These are phyloP conservation scores for Citrus mangshanensis DNA, from an alignment of 345 rosid species.

Conservation along the genomic window DNA sequence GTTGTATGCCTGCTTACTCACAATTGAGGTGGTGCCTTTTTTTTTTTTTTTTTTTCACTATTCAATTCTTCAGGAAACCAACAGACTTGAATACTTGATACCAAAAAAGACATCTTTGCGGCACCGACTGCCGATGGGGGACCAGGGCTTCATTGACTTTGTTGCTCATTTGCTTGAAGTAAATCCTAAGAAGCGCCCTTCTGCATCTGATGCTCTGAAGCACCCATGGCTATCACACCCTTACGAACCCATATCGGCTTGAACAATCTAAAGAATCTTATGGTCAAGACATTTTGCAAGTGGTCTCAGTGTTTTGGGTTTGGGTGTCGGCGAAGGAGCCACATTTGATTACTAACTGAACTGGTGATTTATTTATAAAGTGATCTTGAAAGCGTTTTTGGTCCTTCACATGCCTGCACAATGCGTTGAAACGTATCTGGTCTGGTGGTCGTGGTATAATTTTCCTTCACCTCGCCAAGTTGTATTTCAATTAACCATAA, in stretches of 20 bases:
- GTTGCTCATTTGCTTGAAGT: constrained; percentile 82
- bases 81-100: constrained; percentile 80
- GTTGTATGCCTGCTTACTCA: background rate
- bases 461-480: constrained; percentile 22
- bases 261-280: constrained; percentile 19
- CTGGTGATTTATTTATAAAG: background rate
- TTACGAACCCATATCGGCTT: constrained; percentile 92
- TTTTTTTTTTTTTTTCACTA: background rate
- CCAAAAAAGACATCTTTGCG: constrained; percentile 86
- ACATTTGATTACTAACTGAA: constrained; percentile 19
- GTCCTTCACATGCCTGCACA: constrained; percentile 22
- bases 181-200: constrained; percentile 90
- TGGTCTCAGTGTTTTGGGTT: background rate
- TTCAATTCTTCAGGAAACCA: constrained; percentile 60
- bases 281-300: constrained; percentile 9
- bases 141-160: constrained; percentile 90
- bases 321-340: constrained; percentile 19
- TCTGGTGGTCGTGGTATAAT: constrained; percentile 24
- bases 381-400: constrained; percentile 12
- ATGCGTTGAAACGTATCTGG: constrained; percentile 23
- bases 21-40: background rate
- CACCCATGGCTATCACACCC: constrained; percentile 93
- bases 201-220: constrained; percentile 83
- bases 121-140: constrained; percentile 97
- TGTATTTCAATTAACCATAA: constrained; percentile 30